Base-by-base conservation (phyloP, 1,284 basidiomycete species). In the Apiotrichum montevideense region DNA sequence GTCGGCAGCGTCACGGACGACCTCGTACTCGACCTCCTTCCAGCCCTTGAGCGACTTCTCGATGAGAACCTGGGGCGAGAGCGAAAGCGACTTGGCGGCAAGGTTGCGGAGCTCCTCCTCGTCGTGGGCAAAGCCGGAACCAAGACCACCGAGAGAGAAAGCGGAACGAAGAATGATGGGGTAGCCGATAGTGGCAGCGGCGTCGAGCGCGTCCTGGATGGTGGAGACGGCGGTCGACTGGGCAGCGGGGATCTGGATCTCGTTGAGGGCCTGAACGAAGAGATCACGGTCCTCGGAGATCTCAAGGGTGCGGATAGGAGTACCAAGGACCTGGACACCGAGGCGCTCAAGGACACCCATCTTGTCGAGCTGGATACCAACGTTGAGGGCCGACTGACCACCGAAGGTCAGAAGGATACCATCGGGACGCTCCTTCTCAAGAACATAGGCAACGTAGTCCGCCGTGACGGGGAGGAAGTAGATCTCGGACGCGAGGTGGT, bases 1-100 rank as follows among this genome's bases (percentile, higher is more conserved):
- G 74, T 98, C 90, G 81, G 79, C 93, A 90, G 85, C 92, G 76
- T 98, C 96, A 62, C 96, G 88, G 67, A 98, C 94, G 56, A 98
- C 96, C 77, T 98, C 96, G 72, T 98, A 99, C 79, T 99, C 96
- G 66, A 97, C 83, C 80, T 99, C 96, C 76, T 98, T 99, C 96
- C 96, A 99, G 47, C 96, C 96, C 79, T 98, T 98, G 85, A 99
- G 89, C 69, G 89, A 93, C 66, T 93, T 90, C 78, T 98, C 96
- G 66, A 98, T 94, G 55, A 99, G 83, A 48, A 98, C 91, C 77
- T 98, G 96, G 49, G 96, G 96, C 67, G 87, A 90, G 39, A 98
- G 81, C 73, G 86, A 87, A 59, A 99, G 83, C 72, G 87, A 87
- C 77, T 89, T 94, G 41, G 96, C 94, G 53, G 91, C 85, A 29